Evolutionary conservation across 352 stramenopile species (phyloP).

Genomic region (Phytophthora melonis): DNA sequence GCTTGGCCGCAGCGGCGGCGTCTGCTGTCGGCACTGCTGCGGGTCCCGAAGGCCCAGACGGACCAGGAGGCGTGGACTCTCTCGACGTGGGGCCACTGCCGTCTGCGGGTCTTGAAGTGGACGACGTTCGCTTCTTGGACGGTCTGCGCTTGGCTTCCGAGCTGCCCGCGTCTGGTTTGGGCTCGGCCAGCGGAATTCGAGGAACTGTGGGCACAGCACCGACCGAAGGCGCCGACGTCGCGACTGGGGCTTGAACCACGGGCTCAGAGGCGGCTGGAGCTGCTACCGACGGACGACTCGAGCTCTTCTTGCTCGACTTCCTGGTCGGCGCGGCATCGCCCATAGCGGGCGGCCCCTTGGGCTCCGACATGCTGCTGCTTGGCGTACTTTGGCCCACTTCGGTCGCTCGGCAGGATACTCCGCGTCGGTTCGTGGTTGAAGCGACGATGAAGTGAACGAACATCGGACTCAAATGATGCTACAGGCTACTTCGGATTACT

Average conservation of each 20-base stretch:
- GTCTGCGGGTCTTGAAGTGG: constrained; percentile 21
- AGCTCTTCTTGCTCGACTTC: constrained; percentile 54
- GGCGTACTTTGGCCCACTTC: not conserved
- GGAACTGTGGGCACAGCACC: constrained; percentile 43
- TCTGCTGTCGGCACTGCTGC: constrained; percentile 15
- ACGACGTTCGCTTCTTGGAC: constrained; percentile 60
- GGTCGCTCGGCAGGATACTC: constrained; percentile 5
- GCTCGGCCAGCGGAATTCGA: constrained; percentile 57
- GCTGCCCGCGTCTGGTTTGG: constrained; percentile 34
- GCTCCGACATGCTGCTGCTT: constrained; percentile 44
- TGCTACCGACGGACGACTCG: constrained; percentile 20
- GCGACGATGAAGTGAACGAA: constrained; percentile 4
- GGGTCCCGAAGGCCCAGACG: constrained; percentile 19
- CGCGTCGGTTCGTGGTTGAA: constrained; percentile 22
- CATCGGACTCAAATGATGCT: not conserved
- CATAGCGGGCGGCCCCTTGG: constrained; percentile 33
- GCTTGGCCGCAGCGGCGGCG: constrained; percentile 35
- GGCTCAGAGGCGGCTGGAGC: constrained; percentile 21
- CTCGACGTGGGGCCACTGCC: not conserved
- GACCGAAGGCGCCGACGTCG: constrained; percentile 17
- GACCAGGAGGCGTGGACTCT: constrained; percentile 19
- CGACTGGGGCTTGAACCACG: constrained; percentile 12
- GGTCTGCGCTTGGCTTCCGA: constrained; percentile 39
- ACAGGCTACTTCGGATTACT: not conserved
- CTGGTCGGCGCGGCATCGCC: constrained; percentile 15